Evolutionary conservation across 2,329 filamentous ascomycete species (phyloP).

Genomic region (Colletotrichum zoysiae): DNA sequence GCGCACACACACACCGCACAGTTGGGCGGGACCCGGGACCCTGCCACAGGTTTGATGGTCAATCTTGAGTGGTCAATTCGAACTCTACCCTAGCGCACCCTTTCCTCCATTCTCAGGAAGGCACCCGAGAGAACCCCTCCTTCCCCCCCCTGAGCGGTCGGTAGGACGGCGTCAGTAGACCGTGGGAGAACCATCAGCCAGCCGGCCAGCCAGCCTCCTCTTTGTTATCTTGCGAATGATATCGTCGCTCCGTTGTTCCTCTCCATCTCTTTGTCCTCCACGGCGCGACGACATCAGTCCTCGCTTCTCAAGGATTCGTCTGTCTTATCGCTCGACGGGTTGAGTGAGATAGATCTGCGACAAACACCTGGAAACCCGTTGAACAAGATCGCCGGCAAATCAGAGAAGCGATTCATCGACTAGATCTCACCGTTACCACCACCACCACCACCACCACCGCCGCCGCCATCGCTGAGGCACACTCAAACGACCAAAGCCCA

Average conservation of each 20-base stretch:
- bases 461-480: not conserved
- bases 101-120: slow-evolving; percentile 11
- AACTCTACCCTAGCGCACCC: not conserved
- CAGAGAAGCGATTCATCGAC: not conserved
- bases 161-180: slow-evolving; percentile 2
- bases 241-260: not conserved
- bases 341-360: not conserved
- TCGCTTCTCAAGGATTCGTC: not conserved
- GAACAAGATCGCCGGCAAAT: not conserved
- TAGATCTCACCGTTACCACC: not conserved
- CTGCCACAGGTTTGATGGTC: slow-evolving; percentile 26
- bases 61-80: slow-evolving; percentile 27
- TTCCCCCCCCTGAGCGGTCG: slow-evolving; percentile 1
- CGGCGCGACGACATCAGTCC: not conserved
- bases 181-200: not conserved
- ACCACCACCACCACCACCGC: not conserved
- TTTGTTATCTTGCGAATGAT: not conserved
- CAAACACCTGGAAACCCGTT: not conserved
- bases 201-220: slow-evolving; percentile 14
- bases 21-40: slow-evolving; percentile 37
- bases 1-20: slow-evolving; percentile 31
- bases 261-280: not conserved
- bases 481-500: not conserved
- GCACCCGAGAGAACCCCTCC: slow-evolving; percentile 13
- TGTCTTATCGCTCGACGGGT: not conserved